phyloP scores from a whole-genome alignment of 768 basidiomycete genomes.

The Suillus weaverae region DNA sequence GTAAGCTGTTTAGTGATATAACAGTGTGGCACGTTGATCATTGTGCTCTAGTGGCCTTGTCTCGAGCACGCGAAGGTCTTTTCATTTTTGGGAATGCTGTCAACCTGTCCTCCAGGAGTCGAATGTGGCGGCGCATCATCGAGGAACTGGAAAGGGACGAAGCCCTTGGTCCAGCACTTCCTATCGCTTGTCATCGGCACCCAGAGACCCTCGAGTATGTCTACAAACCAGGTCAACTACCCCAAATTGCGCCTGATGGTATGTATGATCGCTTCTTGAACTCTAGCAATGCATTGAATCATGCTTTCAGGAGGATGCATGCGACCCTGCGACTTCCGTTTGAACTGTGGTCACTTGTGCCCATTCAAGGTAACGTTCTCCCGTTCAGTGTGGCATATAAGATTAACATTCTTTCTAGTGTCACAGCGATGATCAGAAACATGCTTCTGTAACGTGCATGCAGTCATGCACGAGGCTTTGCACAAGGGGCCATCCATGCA shows the following conservation, averaged over 20 bases:
- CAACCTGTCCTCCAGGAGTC: conserved; percentile 47
- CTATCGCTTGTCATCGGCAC: conserved; percentile 59
- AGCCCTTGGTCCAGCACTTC: conserved; percentile 51
- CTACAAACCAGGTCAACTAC: conserved; percentile 52
- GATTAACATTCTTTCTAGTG: conserved; percentile 39
- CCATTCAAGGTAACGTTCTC: conserved; percentile 49
- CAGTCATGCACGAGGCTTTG: conserved; percentile 55
- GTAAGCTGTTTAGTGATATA: conserved; percentile 21
- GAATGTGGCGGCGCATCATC: conserved; percentile 59
- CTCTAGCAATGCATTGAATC: background rate
- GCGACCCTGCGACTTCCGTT: conserved; percentile 48
- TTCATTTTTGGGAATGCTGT: conserved; percentile 71
- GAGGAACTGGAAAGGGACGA: conserved; percentile 53
- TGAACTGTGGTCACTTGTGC: conserved; percentile 66
- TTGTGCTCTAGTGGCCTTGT: conserved; percentile 55
- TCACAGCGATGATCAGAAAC: conserved; percentile 59
- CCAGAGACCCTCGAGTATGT: conserved; percentile 41
- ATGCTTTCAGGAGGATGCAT: conserved; percentile 56
- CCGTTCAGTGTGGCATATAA: background rate
- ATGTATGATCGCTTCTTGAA: conserved; percentile 9
- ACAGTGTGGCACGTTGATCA: conserved; percentile 1
- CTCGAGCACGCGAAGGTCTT: conserved; percentile 71
- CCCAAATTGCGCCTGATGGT: conserved; percentile 58
- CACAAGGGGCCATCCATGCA: conserved; percentile 57
- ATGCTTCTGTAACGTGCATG: conserved; percentile 46